Evolutionary conservation across 2,329 filamentous ascomycete species (phyloP), one percentile per base, ranked within the genome.

Genomic region (Alternaria dauci): DNA sequence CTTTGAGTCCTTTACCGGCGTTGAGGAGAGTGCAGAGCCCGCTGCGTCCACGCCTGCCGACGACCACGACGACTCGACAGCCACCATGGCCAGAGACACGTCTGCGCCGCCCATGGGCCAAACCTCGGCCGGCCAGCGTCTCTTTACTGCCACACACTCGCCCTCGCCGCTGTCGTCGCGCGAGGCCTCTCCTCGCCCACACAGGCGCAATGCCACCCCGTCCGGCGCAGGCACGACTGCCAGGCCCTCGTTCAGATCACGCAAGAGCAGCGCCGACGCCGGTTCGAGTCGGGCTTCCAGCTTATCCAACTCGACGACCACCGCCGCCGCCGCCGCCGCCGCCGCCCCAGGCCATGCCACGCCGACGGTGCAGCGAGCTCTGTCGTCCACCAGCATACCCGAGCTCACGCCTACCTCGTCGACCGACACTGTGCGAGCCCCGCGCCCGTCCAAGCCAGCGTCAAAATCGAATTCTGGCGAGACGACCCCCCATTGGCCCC

Each of bases 371-470:
- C 86, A 90, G 77, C 87, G 89, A 75, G 86, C 88, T 60, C 82
- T 94, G 50, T 91, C 91, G 16, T 86, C 90, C 38, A 82, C 88
- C 36, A 88, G 83, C 66, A 90, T 88, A 50, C 90, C 92, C 8
- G 85, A 87, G 52, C 81, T 94, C 36, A 86, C 87, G 44, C 79
- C 83, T 50, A 85, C 89, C 34, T 78, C 83, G 41, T 83, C 87
- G 59, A 43, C 60, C 41, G 91, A 96, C 65, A 79, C 86, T 7
- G 82, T 86, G 69, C 89, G 88, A 79, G 82, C 87, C 55, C 84
- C 88, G 44, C 85, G 85, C 63, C 87, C 90, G 14, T 85, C 89
- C 71, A 93, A 93, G 77, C 81, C 85, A 5, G 73, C 81, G 52
- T 84, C 90, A 53, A 67, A 83, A 41, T 73, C 78, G 61, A 79